A percentile compares a stretch with the other conserved stretches of the same genome.
Conservation (phyloP, 352 stramenopile genomes). For the Phytopythium mirpurense region DNA sequence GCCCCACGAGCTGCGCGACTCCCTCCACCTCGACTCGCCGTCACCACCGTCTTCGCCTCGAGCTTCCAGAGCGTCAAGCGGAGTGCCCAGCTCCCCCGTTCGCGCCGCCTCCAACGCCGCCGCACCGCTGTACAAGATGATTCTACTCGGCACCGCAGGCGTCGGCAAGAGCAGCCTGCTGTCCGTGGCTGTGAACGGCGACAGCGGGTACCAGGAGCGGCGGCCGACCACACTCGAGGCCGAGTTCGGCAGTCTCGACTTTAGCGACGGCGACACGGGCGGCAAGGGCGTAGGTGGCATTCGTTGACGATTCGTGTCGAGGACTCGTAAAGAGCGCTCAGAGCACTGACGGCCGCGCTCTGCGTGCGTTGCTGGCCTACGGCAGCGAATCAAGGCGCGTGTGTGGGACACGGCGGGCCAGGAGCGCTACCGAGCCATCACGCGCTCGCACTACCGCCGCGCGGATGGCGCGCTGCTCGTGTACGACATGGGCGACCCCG, state of each 20-base stretch:
- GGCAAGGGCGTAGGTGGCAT: not conserved
- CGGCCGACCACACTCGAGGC: constrained; percentile 60
- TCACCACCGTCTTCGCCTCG: constrained; percentile 12
- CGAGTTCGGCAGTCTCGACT: constrained; percentile 70
- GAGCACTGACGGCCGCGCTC: not conserved
- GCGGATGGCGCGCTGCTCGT: constrained; percentile 86
- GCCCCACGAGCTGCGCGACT: constrained; percentile 62
- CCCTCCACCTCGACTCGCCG: constrained; percentile 39
- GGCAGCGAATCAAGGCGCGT: constrained; percentile 56
- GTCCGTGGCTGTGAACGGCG: constrained; percentile 52
- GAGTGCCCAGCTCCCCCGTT: not conserved
- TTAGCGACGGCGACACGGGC: constrained; percentile 37
- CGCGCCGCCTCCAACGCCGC: not conserved
- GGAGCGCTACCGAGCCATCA: constrained; percentile 88
- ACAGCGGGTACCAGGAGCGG: constrained; percentile 58
- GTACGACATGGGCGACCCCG: constrained; percentile 87
- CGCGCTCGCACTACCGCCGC: constrained; percentile 78
- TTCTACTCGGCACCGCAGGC: constrained; percentile 67
- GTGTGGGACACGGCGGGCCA: constrained; percentile 90
- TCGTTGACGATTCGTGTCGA: not conserved
- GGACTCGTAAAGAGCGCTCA: no score
- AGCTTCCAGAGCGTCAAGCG: not conserved
- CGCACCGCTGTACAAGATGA: constrained; percentile 61
- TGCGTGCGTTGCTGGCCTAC: not conserved
- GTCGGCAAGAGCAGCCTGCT: constrained; percentile 79